Evolutionary conservation across 2,329 filamentous ascomycete genomes (phyloP).

Genomic region (Colletotrichum cuscutae): DNA sequence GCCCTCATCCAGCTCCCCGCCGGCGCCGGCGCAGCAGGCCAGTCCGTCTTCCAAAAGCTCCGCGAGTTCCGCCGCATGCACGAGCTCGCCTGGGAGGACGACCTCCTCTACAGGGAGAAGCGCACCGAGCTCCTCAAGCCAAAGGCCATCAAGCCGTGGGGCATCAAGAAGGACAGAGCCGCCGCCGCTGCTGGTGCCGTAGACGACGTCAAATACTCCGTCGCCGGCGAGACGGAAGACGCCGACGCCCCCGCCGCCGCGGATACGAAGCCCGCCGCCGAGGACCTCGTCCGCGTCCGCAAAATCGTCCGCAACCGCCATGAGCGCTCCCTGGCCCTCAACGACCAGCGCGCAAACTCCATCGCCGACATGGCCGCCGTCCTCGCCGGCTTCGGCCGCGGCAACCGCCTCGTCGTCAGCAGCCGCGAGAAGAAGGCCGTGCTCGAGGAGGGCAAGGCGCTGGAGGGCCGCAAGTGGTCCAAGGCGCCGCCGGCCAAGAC

Average conservation of each 20-base stretch:
- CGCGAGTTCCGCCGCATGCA: slow-evolving; percentile 73
- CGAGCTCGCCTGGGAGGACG: slow-evolving; percentile 68
- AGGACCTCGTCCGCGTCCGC: slow-evolving; percentile 37
- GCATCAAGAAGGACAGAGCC: too few species aligned
- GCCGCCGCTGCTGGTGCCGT: too few species aligned
- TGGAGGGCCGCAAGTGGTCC: slow-evolving; percentile 21
- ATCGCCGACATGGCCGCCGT: slow-evolving; percentile 73
- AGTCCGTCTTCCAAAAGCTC: slow-evolving; percentile 70
- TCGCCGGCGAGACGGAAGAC: background rate
- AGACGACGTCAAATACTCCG: too few species aligned
- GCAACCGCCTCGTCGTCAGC: slow-evolving; percentile 56
- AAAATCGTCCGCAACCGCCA: slow-evolving; percentile 48
- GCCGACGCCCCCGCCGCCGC: background rate
- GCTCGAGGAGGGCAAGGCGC: slow-evolving; percentile 15
- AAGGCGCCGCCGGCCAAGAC: slow-evolving; percentile 17
- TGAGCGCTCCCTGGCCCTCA: slow-evolving; percentile 63
- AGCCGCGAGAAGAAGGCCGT: slow-evolving; percentile 23
- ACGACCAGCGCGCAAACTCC: slow-evolving; percentile 69
- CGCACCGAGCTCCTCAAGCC: slow-evolving; percentile 33
- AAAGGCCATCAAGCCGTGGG: background rate
- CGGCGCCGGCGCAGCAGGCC: slow-evolving; percentile 64
- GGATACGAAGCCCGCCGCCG: background rate
- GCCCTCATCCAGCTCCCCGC: slow-evolving; percentile 68
- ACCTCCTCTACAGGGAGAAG: slow-evolving; percentile 48
- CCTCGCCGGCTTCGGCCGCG: slow-evolving; percentile 61